These are phyloP conservation scores for Mycena galericulata DNA, from an alignment of 768 basidiomycete species.

Conservation along the genomic window DNA sequence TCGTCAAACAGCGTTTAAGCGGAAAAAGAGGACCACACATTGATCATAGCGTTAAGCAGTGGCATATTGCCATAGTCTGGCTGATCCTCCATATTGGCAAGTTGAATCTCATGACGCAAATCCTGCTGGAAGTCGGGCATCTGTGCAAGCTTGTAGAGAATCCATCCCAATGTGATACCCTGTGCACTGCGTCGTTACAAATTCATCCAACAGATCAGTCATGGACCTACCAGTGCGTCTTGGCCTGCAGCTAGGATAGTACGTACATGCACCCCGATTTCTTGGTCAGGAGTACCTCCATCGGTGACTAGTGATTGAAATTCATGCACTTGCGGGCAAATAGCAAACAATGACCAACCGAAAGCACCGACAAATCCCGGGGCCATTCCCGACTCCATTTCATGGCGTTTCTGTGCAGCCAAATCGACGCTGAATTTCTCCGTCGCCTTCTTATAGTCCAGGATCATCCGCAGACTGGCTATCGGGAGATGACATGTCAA, in stretches of 20 bases:
- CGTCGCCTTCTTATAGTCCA: neutral
- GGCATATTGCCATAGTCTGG: conserved; percentile 8
- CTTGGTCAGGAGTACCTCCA: neutral
- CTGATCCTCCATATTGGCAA: neutral
- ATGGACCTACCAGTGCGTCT: neutral
- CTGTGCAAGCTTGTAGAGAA: conserved; percentile 11
- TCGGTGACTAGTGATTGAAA: neutral
- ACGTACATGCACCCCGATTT: conserved; percentile 6
- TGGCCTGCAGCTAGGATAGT: neutral
- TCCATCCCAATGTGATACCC: neutral
- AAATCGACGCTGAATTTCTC: neutral
- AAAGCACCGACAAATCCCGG: neutral
- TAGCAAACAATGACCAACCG: neutral
- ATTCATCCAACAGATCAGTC: no score
- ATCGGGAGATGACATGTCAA: neutral
- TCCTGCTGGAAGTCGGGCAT: neutral
- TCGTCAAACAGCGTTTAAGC: no score
- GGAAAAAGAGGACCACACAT: neutral
- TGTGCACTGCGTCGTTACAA: neutral
- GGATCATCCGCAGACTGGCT: neutral
- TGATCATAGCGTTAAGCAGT: conserved; percentile 10
- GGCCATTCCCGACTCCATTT: neutral
- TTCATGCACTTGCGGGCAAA: no score
- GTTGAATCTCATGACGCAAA: conserved; percentile 8
- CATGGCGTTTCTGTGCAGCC: neutral